A percentile compares a stretch with the other conserved stretches of the same genome.
Evolutionary conservation across 495 filamentous ascomycete species (phyloP).

Genomic region (Aspergillus campestris): DNA sequence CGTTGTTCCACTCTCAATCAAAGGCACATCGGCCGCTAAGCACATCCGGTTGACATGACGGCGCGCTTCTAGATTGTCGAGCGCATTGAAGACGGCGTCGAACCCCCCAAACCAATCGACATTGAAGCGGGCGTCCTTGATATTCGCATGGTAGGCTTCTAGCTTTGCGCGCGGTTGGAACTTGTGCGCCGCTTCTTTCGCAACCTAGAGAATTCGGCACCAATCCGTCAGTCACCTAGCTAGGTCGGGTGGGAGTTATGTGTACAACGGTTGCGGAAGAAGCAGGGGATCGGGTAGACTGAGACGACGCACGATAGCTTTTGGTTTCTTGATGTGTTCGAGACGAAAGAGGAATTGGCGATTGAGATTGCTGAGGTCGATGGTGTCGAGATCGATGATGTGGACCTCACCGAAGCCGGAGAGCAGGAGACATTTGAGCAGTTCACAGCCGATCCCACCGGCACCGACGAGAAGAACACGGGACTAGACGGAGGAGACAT

Average conservation of each 20-base stretch:
- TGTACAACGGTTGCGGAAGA: not conserved
- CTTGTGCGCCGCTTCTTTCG: constrained; percentile 81
- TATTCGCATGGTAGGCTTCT: constrained; percentile 87
- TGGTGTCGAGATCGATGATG: constrained; percentile 95
- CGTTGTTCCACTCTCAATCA: constrained; percentile 95
- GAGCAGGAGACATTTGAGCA: constrained; percentile 92
- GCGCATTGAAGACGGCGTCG: constrained; percentile 85
- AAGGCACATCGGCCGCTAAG: constrained; percentile 76
- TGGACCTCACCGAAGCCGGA: constrained; percentile 93
- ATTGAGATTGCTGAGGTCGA: constrained; percentile 96
- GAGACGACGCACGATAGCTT: constrained; percentile 67
- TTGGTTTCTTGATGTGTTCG: constrained; percentile 96
- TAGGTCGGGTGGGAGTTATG: too few relatives aligned
- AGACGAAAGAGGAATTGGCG: constrained; percentile 96
- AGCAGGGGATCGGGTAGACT: not conserved
- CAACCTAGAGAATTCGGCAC: constrained; percentile 52
- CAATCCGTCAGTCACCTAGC: constrained; percentile 12
- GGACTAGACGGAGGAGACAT: constrained; percentile 44
- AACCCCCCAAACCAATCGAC: constrained; percentile 84
- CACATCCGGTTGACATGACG: constrained; percentile 98
- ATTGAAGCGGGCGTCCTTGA: constrained; percentile 88
- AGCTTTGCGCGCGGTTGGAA: constrained; percentile 90
- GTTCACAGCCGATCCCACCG: constrained; percentile 94
- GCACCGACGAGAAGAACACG: constrained; percentile 91
- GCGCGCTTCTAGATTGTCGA: constrained; percentile 92